Percentiles rank a stretch among this genome's conserved stretches.
Evolutionary conservation across 2,329 filamentous ascomycete species (phyloP).

Genomic region (Talaromyces sp.): DNA sequence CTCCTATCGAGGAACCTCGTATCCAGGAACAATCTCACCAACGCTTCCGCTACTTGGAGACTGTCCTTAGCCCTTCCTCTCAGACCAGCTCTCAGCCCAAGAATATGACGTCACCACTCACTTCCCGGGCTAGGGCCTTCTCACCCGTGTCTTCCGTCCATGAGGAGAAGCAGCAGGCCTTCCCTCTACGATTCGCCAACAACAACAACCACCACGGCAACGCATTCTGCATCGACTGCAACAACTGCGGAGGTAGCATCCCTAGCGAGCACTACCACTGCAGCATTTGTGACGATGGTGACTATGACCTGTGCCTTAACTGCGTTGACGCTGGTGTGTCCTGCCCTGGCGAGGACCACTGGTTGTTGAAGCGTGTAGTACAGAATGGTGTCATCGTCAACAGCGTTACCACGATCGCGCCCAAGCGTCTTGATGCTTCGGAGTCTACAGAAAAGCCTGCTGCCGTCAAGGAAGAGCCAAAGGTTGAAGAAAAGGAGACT

Average conservation of each 20-base stretch:
- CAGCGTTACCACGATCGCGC: constrained; percentile 81
- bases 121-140: background rate
- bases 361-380: constrained; percentile 89
- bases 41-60: constrained; percentile 44
- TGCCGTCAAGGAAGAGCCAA: constrained; percentile 18
- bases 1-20: constrained; percentile 18
- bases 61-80: constrained; percentile 39
- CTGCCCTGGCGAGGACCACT: constrained; percentile 78
- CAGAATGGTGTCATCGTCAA: constrained; percentile 74
- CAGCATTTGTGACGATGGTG: constrained; percentile 85
- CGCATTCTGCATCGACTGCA: constrained; percentile 87
- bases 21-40: constrained; percentile 25
- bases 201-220: constrained; percentile 36
- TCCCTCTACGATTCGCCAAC: constrained; percentile 30
- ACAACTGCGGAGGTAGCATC: constrained; percentile 77
- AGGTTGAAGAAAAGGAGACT: constrained; percentile 21
- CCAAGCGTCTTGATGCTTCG: constrained; percentile 50
- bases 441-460: background rate
- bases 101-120: constrained; percentile 11
- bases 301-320: constrained; percentile 84
- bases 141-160: background rate
- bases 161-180: constrained; percentile 13
- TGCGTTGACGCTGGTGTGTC: constrained; percentile 75
- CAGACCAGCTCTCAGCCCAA: constrained; percentile 5
- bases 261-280: constrained; percentile 89